Conservation (phyloP, 768 basidiomycete genomes). For the Paxillus involutus region DNA sequence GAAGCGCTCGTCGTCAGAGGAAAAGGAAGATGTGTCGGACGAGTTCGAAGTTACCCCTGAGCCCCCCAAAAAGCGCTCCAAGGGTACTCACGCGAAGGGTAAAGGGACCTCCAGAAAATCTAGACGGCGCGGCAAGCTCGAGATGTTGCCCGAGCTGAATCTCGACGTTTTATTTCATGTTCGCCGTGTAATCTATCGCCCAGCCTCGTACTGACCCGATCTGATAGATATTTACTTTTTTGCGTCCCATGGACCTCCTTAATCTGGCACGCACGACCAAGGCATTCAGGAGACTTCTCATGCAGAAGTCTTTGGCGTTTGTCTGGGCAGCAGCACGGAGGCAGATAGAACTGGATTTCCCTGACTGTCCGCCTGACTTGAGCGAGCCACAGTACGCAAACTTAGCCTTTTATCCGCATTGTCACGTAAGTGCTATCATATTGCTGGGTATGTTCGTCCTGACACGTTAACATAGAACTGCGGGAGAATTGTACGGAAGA, state of each 20-base stretch:
- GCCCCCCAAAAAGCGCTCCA: no score
- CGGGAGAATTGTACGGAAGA: no score
- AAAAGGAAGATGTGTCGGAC: no score
- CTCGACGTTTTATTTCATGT: background rate
- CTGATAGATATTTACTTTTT: background rate
- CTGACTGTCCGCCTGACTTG: background rate
- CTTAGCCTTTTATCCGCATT: background rate
- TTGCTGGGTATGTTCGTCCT: no score
- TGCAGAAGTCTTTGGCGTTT: background rate
- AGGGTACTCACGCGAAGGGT: no score
- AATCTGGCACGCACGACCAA: background rate
- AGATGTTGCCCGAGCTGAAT: background rate
- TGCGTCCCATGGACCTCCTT: background rate
- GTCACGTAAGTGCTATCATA: no score
- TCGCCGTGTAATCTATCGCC: background rate
- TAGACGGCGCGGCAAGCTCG: background rate
- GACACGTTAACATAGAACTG: no score
- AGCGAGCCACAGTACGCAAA: background rate
- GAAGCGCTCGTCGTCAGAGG: no score
- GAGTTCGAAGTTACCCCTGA: no score
- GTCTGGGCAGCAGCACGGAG: slow-evolving; percentile 12
- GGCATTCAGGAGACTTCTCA: background rate
- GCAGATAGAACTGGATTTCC: slow-evolving; percentile 15
- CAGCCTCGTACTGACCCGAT: no score
- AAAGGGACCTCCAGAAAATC: no score